Evolutionary conservation across 345 rosid genomes (phyloP).

Genomic region (Lenwebbia sp.): DNA sequence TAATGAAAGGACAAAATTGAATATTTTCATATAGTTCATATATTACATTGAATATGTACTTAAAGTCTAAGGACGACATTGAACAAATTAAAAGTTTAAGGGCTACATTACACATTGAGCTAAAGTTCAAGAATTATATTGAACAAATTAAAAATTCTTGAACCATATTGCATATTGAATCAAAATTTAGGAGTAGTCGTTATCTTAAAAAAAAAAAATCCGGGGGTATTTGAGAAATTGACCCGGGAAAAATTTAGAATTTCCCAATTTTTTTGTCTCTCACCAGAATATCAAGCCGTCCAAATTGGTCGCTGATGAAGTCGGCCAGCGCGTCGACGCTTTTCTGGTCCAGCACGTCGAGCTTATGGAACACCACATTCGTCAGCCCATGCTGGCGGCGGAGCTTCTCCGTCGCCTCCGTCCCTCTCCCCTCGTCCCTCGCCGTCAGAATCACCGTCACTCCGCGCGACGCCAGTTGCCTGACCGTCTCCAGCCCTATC

Average conservation of each 20-base stretch:
- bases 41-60: too few species aligned
- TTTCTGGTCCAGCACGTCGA: conserved; percentile 31
- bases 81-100: too few species aligned
- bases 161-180: too few species aligned
- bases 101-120: too few species aligned
- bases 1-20: too few species aligned
- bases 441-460: conserved; percentile 36
- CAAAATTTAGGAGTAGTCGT: too few species aligned
- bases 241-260: background rate
- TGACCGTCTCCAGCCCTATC: conserved; percentile 34
- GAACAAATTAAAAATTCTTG: too few species aligned
- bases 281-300: conserved; percentile 40
- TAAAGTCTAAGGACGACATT: too few species aligned
- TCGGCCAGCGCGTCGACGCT: conserved; percentile 17
- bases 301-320: conserved; percentile 20
- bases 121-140: too few species aligned
- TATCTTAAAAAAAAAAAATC: background rate
- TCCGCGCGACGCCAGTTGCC: conserved; percentile 30
- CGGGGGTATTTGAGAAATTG: background rate
- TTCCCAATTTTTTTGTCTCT: background rate
- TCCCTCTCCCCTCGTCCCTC: conserved; percentile 29
- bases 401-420: conserved; percentile 19
- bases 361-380: conserved; percentile 36
- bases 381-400: conserved; percentile 18
- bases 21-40: too few species aligned